Base-by-base conservation (phyloP, 129 eudicot genomes). In the Tagetes erecta region DNA sequence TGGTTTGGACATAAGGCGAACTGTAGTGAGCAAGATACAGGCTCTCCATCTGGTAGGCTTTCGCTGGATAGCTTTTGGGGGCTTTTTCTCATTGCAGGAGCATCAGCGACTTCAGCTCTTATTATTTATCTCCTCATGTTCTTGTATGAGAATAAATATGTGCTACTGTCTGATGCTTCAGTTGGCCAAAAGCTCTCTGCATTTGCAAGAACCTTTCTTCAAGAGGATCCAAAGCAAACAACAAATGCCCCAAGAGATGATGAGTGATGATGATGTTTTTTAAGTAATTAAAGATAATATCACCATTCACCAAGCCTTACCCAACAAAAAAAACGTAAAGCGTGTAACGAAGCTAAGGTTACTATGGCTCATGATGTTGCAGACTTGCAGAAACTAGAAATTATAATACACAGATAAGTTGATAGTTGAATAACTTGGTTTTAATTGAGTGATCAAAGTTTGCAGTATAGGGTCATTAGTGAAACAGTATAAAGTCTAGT, bases 61-160 rank as follows among this genome's bases (percentile, higher is more conserved):
- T 73, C 81, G 0, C 73, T 87, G 3, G 89, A 82, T 3, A 87
- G 89, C 68, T 82, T 84, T 51, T 64, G 11, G 83, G 92, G 92
- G 2, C 86, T 87, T 8, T 87, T 87, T 57, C 68, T 80, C 3
- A 78, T 84, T 31, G 87, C 85, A 14, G 92, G 83, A 14, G 4
- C 74, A 45, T 78, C 85, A 12, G 78, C 89, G 6, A 42, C 70
- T 47, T 51, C 50, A 6, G 84, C 92, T 79, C 85, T 84, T 14
- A 50, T 76, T 2, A 31, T 80, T 30, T 84, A 14, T 76, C 20
- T 80, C 5, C 63, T 71, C 50, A 10, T 3, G 20, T 87, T 87
- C 80, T 33, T 87, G 33, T 66, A 76, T n/a, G 87, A 87, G 67
- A 83, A 87, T 68, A 66, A 76, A 49, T 49, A 45, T 8, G 63